Conservation (phyloP, 2,329 filamentous ascomycete genomes). For the Eurotiales sp. region DNA sequence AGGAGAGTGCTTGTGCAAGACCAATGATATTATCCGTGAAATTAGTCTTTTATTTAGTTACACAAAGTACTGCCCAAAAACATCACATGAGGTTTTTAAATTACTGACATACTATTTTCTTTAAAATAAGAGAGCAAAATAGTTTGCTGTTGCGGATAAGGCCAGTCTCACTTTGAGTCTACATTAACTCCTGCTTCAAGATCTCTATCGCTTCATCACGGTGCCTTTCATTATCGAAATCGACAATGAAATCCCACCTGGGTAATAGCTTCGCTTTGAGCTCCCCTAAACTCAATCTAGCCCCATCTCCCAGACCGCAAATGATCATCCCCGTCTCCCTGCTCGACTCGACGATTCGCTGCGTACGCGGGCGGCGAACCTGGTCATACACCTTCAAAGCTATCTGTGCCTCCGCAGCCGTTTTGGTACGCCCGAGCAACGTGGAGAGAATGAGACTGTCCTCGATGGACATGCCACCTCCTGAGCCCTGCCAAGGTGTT, state of each 20-base stretch:
- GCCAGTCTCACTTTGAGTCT: too few relatives aligned
- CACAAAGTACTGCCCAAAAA: too few relatives aligned
- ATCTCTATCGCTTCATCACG: slow-evolving; percentile 41
- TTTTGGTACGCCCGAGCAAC: slow-evolving; percentile 22
- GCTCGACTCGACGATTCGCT: slow-evolving; percentile 46
- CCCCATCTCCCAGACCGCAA: background rate
- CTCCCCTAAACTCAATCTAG: background rate
- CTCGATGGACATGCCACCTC: slow-evolving; percentile 37
- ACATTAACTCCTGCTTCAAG: slow-evolving; percentile 16
- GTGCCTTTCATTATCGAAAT: slow-evolving; percentile 14
- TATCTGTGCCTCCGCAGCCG: slow-evolving; percentile 1
- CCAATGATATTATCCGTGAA: too few relatives aligned
- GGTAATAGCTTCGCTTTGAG: slow-evolving; percentile 3
- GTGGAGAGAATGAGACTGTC: slow-evolving; percentile 32
- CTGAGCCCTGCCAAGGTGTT: slow-evolving; percentile 35
- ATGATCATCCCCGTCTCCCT: background rate
- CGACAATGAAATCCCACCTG: slow-evolving; percentile 7
- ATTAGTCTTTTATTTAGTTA: too few relatives aligned
- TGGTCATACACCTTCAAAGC: slow-evolving; percentile 48
- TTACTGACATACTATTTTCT: too few relatives aligned
- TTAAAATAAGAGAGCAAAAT: too few relatives aligned
- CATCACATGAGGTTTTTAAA: too few relatives aligned
- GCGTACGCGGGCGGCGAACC: slow-evolving; percentile 42
- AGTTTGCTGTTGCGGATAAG: too few relatives aligned
- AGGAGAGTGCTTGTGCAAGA: too few relatives aligned